These are phyloP conservation scores for Phytophthora kernoviae DNA, from an alignment of 352 stramenopile genomes.

Conservation along the genomic window DNA sequence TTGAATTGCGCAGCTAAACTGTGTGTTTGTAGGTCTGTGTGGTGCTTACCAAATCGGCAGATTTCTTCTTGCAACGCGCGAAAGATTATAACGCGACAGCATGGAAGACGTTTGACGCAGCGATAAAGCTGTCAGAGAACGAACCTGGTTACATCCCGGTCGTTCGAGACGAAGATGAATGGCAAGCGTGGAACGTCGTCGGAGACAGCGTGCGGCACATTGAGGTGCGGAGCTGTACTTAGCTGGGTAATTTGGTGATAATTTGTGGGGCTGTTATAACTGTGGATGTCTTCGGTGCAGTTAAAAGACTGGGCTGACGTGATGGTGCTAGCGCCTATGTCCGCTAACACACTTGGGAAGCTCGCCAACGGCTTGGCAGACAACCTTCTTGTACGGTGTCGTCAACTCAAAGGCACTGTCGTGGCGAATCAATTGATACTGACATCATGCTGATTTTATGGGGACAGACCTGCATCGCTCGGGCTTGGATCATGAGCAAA, in stretches of 20 bases:
- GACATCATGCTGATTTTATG: conserved; percentile 2
- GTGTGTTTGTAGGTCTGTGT: conserved; percentile 62
- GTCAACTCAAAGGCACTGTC: background rate
- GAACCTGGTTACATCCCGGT: conserved; percentile 38
- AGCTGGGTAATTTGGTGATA: background rate
- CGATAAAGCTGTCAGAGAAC: conserved; percentile 14
- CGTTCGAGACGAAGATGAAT: conserved; percentile 83
- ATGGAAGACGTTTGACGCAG: conserved; percentile 51
- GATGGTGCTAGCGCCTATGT: conserved; percentile 88
- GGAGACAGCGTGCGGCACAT: conserved; percentile 89
- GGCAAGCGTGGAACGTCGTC: conserved; percentile 75
- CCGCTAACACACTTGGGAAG: conserved; percentile 91
- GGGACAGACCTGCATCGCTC: conserved; percentile 85
- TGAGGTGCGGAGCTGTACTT: conserved; percentile 51
- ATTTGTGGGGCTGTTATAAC: conserved; percentile 2
- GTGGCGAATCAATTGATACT: conserved; percentile 10
- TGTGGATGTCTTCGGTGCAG: conserved; percentile 33
- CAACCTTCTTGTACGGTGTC: conserved; percentile 88
- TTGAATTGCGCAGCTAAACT: background rate
- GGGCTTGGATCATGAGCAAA: conserved; percentile 94
- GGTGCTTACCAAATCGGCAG: conserved; percentile 79
- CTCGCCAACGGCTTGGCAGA: conserved; percentile 94
- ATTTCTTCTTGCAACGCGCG: conserved; percentile 83
- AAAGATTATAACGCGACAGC: conserved; percentile 67
- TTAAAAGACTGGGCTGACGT: conserved; percentile 96